Percentiles rank a stretch among this genome's conserved stretches.
Conservation (phyloP, 2,329 filamentous ascomycete species). For the Aspergillaceae sp. region DNA sequence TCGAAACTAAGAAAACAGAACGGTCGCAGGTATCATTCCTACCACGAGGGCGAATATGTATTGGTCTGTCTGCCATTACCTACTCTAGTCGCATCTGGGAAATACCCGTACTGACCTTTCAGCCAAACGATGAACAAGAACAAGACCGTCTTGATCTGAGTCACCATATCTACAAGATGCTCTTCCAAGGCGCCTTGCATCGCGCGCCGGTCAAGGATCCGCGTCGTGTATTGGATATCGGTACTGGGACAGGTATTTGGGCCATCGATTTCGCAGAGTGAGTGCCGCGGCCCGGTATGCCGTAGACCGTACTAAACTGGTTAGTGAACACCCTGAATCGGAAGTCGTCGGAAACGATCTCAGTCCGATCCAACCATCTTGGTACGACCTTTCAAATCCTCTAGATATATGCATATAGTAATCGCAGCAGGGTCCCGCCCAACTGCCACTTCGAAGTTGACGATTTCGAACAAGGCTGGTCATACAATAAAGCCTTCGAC, state of each 20-base stretch:
- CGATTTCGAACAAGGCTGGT: constrained; percentile 24
- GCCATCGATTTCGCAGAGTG: constrained; percentile 32
- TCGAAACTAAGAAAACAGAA: constrained; percentile 12
- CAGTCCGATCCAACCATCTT: constrained; percentile 24
- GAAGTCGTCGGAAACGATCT: constrained; percentile 26
- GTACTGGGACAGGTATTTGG: constrained; percentile 31
- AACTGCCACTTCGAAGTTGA: constrained; percentile 28
- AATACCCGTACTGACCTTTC: neutral
- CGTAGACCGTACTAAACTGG: constrained; percentile 1
- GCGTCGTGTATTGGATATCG: constrained; percentile 25
- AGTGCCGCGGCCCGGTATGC: constrained; percentile 1
- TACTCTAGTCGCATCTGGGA: neutral
- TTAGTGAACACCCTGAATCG: constrained; percentile 18
- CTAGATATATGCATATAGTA: neutral
- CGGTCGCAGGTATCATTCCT: constrained; percentile 26
- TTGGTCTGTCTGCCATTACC: constrained; percentile 11
- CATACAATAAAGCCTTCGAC: constrained; percentile 21
- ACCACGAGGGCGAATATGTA: constrained; percentile 23
- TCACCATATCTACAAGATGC: constrained; percentile 27
- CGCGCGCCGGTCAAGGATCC: constrained; percentile 19
- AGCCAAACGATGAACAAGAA: constrained; percentile 29
- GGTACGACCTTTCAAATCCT: constrained; percentile 10
- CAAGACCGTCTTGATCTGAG: constrained; percentile 29
- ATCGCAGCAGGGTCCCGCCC: constrained; percentile 20
- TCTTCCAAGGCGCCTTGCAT: constrained; percentile 22